Conservation (phyloP, 805 yeast genomes). For the Jamesozyma spencerorum region DNA sequence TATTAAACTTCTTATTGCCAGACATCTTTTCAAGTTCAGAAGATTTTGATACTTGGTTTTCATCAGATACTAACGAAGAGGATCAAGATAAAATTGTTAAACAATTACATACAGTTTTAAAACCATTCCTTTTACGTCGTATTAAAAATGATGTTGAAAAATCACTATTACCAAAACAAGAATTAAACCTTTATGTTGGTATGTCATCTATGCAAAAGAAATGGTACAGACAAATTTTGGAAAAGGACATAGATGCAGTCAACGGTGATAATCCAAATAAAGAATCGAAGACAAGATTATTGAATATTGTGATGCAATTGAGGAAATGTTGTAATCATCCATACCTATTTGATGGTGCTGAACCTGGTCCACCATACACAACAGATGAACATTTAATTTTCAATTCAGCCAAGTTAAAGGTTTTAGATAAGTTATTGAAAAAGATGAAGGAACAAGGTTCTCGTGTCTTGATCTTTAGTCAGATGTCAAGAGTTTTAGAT, state of each 20-base stretch:
- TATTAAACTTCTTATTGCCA: conserved; percentile 65
- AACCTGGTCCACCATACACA: conserved; percentile 82
- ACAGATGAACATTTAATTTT: conserved; percentile 75
- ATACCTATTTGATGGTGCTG: conserved; percentile 77
- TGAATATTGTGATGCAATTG: conserved; percentile 77
- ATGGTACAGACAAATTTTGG: conserved; percentile 70
- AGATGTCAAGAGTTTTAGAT: conserved; percentile 75
- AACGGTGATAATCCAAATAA: conserved; percentile 68
- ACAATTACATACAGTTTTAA: conserved; percentile 65
- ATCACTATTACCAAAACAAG: conserved; percentile 65
- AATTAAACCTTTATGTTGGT: conserved; percentile 63
- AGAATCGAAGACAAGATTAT: conserved; percentile 65
- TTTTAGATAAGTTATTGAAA: conserved; percentile 56
- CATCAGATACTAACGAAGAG: conserved; percentile 32
- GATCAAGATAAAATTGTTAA: conserved; percentile 46
- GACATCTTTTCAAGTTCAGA: conserved; percentile 71
- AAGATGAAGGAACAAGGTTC: conserved; percentile 62
- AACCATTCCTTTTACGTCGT: conserved; percentile 69
- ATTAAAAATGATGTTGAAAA: conserved; percentile 74
- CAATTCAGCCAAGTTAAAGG: conserved; percentile 64
- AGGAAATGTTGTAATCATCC: conserved; percentile 84
- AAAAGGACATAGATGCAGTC: conserved; percentile 76
- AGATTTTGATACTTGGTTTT: conserved; percentile 70
- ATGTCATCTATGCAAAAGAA: conserved; percentile 70
- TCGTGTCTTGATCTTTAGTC: conserved; percentile 70